phyloP scores from a whole-genome alignment of 129 eudicot species.

The Helianthus tuberosus region DNA sequence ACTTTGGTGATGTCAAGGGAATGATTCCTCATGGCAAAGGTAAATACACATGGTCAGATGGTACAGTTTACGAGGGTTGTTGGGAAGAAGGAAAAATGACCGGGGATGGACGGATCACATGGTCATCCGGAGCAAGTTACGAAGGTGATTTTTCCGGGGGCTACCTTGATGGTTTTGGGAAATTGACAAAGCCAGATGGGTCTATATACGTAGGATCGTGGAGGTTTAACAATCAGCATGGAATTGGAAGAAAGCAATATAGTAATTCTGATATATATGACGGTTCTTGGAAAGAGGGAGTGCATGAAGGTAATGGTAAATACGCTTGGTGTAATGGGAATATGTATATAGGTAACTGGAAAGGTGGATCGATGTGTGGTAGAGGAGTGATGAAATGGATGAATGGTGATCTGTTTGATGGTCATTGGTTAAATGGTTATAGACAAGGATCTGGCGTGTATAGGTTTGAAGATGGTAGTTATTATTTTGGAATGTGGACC shows the following conservation, averaged over 20 bases:
- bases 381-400: conserved; percentile 94
- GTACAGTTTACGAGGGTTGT: conserved; percentile 82
- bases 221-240: conserved; percentile 83
- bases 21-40: conserved; percentile 84
- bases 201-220: conserved; percentile 77
- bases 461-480: conserved; percentile 86
- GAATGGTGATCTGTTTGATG: conserved; percentile 92
- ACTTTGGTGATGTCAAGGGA: conserved; percentile 60
- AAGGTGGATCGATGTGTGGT: conserved; percentile 82
- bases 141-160: conserved; percentile 96
- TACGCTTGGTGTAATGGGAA: conserved; percentile 81
- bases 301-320: conserved; percentile 85
- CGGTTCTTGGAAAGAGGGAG: conserved; percentile 95
- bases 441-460: conserved; percentile 89
- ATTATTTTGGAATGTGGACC: conserved; percentile 89
- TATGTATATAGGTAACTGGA: conserved; percentile 88
- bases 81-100: conserved; percentile 98
- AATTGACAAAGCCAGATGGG: conserved; percentile 59
- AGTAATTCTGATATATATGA: conserved; percentile 76
- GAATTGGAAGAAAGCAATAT: conserved; percentile 82
- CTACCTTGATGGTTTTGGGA: conserved; percentile 88
- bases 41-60: conserved; percentile 85
- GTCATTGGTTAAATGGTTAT: conserved; percentile 79
- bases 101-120: conserved; percentile 71
- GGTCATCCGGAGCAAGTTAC: conserved; percentile 73